Percentiles rank a stretch among this genome's conserved stretches.
phyloP scores from a whole-genome alignment of 2,329 filamentous ascomycete genomes.

The Canariomyces notabilis region DNA sequence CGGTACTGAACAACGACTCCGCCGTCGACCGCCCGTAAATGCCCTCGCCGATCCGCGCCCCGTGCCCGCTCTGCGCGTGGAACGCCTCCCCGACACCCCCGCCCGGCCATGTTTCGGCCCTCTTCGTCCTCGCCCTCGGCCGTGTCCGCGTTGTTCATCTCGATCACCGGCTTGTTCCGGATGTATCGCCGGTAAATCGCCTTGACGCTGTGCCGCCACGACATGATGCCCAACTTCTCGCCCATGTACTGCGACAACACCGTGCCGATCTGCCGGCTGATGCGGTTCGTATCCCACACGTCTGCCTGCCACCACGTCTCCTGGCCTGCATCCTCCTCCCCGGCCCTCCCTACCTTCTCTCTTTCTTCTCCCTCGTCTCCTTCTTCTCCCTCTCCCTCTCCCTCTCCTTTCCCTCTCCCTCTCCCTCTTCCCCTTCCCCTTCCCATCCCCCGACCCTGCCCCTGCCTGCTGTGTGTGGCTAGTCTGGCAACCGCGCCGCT shows the following conservation, averaged over 20 bases:
- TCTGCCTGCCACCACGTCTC: not conserved
- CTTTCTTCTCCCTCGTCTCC: too few relatives aligned
- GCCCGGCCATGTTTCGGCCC: not conserved
- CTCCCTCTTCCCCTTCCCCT: not conserved
- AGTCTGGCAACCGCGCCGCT: not conserved
- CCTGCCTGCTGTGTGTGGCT: too few relatives aligned
- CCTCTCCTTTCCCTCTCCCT: too few relatives aligned
- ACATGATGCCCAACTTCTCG: slow-evolving; percentile 5
- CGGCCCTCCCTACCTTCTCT: too few relatives aligned
- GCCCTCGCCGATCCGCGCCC: slow-evolving; percentile 10
- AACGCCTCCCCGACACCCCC: slow-evolving; percentile 1
- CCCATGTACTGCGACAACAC: slow-evolving; percentile 7
- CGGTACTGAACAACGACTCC: slow-evolving; percentile 4
- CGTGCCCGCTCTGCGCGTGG: slow-evolving; percentile 13
- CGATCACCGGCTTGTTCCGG: not conserved
- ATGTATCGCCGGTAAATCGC: slow-evolving; percentile 14
- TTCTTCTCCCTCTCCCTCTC: too few relatives aligned
- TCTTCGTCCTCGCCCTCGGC: not conserved
- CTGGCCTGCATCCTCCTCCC: not conserved
- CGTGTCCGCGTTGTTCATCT: not conserved
- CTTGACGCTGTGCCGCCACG: slow-evolving; percentile 5
- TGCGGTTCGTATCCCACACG: slow-evolving; percentile 9
- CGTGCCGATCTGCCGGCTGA: slow-evolving; percentile 7
- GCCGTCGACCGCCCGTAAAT: slow-evolving; percentile 12
- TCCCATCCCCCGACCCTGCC: not conserved